Evolutionary conservation across 805 yeast species (phyloP), one percentile per base, ranked within the genome.

Genomic region (Teunomyces stri): DNA sequence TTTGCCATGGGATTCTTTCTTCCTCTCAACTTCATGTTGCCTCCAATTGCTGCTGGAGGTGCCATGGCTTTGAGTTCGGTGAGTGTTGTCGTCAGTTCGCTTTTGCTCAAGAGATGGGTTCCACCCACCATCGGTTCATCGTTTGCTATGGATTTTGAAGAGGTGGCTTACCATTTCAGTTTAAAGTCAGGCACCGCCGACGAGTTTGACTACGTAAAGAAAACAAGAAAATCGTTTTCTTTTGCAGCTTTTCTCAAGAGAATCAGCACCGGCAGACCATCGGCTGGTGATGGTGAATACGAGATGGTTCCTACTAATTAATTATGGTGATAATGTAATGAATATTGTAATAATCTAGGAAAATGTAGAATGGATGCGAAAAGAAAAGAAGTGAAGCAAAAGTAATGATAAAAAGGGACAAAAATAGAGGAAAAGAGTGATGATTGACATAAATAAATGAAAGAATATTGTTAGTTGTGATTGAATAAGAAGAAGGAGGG

Each of bases 31-130:
- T 74, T 89, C 43, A 79, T 85, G 45, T 68, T 91, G 55, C 88
- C 89, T 44, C 99, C 98, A 2, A 83, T 89, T 62, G 80, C 89
- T 60, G 98, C 98, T 0, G 89, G 94, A 36, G 79, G 84, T 11
- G 87, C 97, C 1, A 94, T 94, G 98, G 96, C 96, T 0, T 75
- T 89, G 57, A 88, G 96, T 53, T 88, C 96, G 1, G 84, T 89
- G 2, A 87, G 96, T 56, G 98, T 92, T 18, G 91, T 94, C 22
- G 57, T 85, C 40, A 87, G 87, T 51, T 89, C 97, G 0, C 70
- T 92, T 50, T 62, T 81, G 57, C 71, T 92, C 56, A 87, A 85
- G 60, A 68, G 70, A 41, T 89, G 92, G 90, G 75, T 57, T 30
- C 63, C 72, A 1, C 73, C 72, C 12, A 42, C 37, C 3, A 43